Percentiles rank a stretch among this genome's conserved stretches.
Conservation (phyloP, 164 flowering plant species). For the Kingdonia uniflora region DNA sequence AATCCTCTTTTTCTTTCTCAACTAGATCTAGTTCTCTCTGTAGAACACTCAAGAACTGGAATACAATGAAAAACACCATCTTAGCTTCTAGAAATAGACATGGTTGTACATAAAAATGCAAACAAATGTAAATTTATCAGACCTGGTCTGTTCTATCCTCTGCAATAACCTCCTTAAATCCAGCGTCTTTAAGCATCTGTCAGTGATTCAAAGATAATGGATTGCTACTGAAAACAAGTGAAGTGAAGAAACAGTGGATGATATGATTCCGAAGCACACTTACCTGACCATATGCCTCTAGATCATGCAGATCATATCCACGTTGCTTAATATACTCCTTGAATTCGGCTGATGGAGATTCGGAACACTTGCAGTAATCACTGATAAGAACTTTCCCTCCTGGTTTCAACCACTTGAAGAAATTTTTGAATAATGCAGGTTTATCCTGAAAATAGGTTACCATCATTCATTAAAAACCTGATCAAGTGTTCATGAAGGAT, state of each 20-base stretch:
- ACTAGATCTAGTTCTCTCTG: slow-evolving; percentile 50
- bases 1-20: slow-evolving; percentile 63
- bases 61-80: slow-evolving; percentile 6
- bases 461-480: not conserved
- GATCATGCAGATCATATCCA: slow-evolving; percentile 93
- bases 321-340: slow-evolving; percentile 70
- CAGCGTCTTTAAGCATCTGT: slow-evolving; percentile 98
- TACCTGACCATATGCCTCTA: slow-evolving; percentile 88
- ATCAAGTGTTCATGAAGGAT: not conserved
- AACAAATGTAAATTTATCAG: slow-evolving; percentile 1
- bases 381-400: slow-evolving; percentile 93
- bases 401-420: slow-evolving; percentile 94
- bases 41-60: slow-evolving; percentile 70
- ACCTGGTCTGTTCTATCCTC: slow-evolving; percentile 97
- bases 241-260: not conserved
- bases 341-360: slow-evolving; percentile 66
- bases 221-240: not conserved
- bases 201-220: not conserved
- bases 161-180: slow-evolving; percentile 75
- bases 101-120: not conserved
- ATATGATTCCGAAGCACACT: not conserved
- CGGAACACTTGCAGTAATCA: slow-evolving; percentile 78
- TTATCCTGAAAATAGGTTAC: slow-evolving; percentile 57
- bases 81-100: slow-evolving; percentile 6
- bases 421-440: slow-evolving; percentile 68